Conservation (phyloP, 805 yeast genomes). For the Sungouiella thailandica region DNA sequence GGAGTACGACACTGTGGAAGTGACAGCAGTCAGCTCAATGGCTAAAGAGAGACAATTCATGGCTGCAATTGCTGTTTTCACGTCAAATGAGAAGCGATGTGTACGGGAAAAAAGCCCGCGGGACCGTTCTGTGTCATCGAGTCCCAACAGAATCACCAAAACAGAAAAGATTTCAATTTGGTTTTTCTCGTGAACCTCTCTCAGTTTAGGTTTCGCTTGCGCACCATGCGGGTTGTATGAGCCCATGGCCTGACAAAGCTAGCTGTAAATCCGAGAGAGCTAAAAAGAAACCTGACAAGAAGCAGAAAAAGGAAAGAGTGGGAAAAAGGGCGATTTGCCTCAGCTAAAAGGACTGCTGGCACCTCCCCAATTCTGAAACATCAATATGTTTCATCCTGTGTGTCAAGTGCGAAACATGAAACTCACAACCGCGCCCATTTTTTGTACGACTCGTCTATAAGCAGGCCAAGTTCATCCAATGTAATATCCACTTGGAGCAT, state of each 20-base stretch:
- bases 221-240: no score
- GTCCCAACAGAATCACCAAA: constrained; percentile 35
- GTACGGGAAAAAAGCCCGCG: constrained; percentile 17
- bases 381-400: no score
- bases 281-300: no score
- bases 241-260: no score
- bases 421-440: constrained; percentile 11
- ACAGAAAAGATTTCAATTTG: constrained; percentile 57
- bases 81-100: constrained; percentile 50
- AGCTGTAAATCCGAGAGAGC: no score
- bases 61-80: constrained; percentile 44
- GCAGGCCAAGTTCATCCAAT: constrained; percentile 44
- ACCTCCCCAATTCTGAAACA: no score
- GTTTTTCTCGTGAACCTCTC: constrained; percentile 43
- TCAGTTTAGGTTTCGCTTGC: no score
- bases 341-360: no score
- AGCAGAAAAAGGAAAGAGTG: no score
- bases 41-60: constrained; percentile 48
- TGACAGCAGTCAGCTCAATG: constrained; percentile 45
- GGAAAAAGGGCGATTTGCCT: no score
- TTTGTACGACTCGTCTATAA: constrained; percentile 13
- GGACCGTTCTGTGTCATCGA: constrained; percentile 15
- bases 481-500: constrained; percentile 49
- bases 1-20: constrained; percentile 50
- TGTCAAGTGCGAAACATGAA: constrained; percentile 4